Base-by-base conservation (phyloP, 805 yeast genomes). In the Yarrowia sp. region DNA sequence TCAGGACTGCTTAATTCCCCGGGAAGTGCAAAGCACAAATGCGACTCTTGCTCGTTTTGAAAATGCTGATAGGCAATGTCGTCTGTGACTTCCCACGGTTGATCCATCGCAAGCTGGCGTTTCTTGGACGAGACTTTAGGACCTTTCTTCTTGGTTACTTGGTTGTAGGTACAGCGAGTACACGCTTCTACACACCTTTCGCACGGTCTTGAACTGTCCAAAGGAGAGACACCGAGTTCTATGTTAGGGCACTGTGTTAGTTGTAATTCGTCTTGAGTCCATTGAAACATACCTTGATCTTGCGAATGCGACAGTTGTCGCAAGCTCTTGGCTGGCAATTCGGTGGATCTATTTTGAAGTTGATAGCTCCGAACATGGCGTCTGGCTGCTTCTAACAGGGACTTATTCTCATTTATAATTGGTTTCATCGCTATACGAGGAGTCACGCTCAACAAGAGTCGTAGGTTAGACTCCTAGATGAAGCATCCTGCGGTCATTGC, bases 351-450 rank as follows among this genome's bases (percentile, higher is more conserved):
- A 47, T 47, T 21, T 47, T 47, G 33, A 47, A 38, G 29, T 47
- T 47, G 55, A 47, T 47, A 27, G 55, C 55, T 38, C 55, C 55
- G 32, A 47, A 47, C 55, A 47, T 47, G n/a, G n/a, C n/a, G n/a
- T n/a, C n/a, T n/a, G n/a, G n/a, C n/a, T n/a, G n/a, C n/a, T n/a
- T n/a, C n/a, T n/a, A n/a, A n/a, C n/a, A n/a, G n/a, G n/a, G n/a
- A n/a, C n/a, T n/a, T n/a, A n/a, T n/a, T n/a, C n/a, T n/a, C n/a
- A n/a, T n/a, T n/a, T n/a, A n/a, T n/a, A n/a, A n/a, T n/a, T n/a
- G n/a, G n/a, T n/a, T n/a, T n/a, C n/a, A n/a, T n/a, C n/a, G n/a
- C n/a, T n/a, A n/a, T n/a, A n/a, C n/a, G n/a, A n/a, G n/a, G n/a
- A n/a, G n/a, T n/a, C n/a, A n/a, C n/a, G n/a, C n/a, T n/a, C n/a